A percentile compares a stretch with the other conserved stretches of the same genome.
These are phyloP conservation scores for Xerocomellus amylosporus DNA, from an alignment of 768 basidiomycete genomes.

Conservation along the genomic window DNA sequence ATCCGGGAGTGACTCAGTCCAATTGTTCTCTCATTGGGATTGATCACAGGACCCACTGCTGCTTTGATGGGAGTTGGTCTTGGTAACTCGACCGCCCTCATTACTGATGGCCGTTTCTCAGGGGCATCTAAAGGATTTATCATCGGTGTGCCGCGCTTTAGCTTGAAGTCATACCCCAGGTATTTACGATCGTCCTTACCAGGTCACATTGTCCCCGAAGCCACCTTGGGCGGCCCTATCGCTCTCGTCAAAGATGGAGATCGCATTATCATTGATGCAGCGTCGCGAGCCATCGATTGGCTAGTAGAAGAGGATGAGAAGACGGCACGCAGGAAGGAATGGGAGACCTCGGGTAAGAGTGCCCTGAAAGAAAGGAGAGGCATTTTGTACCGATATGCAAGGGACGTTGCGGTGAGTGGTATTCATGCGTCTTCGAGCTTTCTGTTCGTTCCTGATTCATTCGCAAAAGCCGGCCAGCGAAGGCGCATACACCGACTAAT, in stretches of 20 bases:
- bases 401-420: constrained; percentile 79
- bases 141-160: constrained; percentile 39
- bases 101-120: constrained; percentile 89
- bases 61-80: constrained; percentile 85
- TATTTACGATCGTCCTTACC: constrained; percentile 37
- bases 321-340: constrained; percentile 54
- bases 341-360: constrained; percentile 65
- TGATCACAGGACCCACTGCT: constrained; percentile 61
- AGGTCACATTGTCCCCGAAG: constrained; percentile 65
- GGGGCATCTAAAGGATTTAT: constrained; percentile 73
- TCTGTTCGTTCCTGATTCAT: constrained; percentile 3
- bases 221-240: constrained; percentile 80
- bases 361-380: constrained; percentile 70
- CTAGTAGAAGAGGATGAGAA: constrained; percentile 67
- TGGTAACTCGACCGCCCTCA: constrained; percentile 70
- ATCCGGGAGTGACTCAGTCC: background rate
- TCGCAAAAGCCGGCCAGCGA: constrained; percentile 66
- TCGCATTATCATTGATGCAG: constrained; percentile 69
- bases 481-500: constrained; percentile 80
- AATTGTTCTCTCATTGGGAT: constrained; percentile 3
- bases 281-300: constrained; percentile 66
- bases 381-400: constrained; percentile 73
- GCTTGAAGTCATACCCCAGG: constrained; percentile 18
- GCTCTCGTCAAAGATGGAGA: constrained; percentile 86
- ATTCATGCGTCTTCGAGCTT: background rate